phyloP scores from a whole-genome alignment of 2,329 filamentous ascomycete genomes.

The Scedosporium dehoogii region DNA sequence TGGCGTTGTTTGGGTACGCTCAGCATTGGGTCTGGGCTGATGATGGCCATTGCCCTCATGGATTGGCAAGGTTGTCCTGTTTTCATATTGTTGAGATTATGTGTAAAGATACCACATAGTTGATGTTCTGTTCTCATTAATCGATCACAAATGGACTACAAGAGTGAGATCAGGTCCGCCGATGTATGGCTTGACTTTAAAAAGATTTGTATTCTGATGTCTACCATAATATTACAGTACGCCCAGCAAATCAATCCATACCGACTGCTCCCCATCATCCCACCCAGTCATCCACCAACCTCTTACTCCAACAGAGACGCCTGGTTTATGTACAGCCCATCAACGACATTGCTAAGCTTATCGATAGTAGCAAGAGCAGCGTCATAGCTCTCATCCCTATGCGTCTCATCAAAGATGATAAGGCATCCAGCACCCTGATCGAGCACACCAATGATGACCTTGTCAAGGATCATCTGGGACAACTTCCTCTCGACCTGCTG shows the following conservation, averaged over 20 bases:
- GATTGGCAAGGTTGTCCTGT: not conserved
- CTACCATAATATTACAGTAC: constrained; percentile 17
- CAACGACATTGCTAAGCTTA: constrained; percentile 93
- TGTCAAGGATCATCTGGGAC: constrained; percentile 98
- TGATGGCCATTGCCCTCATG: not conserved
- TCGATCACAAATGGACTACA: not conserved
- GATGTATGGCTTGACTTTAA: constrained; percentile 15
- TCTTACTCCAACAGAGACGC: constrained; percentile 82
- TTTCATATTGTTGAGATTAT: not conserved
- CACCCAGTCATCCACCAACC: not conserved
- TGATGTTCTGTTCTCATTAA: not conserved
- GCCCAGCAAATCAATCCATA: constrained; percentile 4
- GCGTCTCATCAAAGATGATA: constrained; percentile 93
- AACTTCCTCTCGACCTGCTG: constrained; percentile 97
- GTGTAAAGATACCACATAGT: constrained; percentile 5
- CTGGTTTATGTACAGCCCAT: constrained; percentile 96
- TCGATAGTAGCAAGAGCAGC: constrained; percentile 90
- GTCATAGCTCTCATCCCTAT: constrained; percentile 89
- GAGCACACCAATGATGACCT: constrained; percentile 94
- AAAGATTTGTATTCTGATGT: constrained; percentile 9
- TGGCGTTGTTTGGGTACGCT: not conserved
- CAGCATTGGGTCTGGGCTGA: not conserved
- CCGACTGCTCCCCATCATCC: constrained; percentile 4
- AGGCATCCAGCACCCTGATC: constrained; percentile 97
- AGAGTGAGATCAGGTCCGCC: constrained; percentile 12